Conservation (phyloP, 1,139 yeast genomes). For the Yamadazyma atlantica region DNA sequence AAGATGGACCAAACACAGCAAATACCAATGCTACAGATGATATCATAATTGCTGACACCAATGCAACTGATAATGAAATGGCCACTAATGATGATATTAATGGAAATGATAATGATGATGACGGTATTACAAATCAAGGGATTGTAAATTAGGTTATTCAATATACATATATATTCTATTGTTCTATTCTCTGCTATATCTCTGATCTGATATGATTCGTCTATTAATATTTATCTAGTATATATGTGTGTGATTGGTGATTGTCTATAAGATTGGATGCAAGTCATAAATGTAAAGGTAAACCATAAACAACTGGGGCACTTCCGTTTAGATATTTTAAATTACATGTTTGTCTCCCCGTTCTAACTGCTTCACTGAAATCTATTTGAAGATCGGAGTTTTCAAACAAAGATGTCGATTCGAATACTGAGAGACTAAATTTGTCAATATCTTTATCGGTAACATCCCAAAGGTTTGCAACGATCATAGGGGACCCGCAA, state of each 20-base stretch:
- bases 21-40: neutral
- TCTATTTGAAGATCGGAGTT: constrained; percentile 4
- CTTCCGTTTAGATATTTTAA: constrained; percentile 40
- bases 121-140: constrained; percentile 1
- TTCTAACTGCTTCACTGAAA: constrained; percentile 21
- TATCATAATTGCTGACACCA: neutral
- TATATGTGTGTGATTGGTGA: too few relatives aligned
- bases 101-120: constrained; percentile 2
- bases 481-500: constrained; percentile 79
- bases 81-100: neutral
- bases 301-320: constrained; percentile 34
- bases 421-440: constrained; percentile 61
- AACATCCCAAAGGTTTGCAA: constrained; percentile 94
- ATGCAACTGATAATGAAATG: neutral
- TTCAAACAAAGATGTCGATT: constrained; percentile 58
- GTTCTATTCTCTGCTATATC: too few relatives aligned
- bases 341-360: constrained; percentile 63
- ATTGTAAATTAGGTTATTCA: neutral
- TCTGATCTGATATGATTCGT: too few relatives aligned
- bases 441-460: constrained; percentile 93
- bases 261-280: constrained; percentile 1
- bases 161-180: neutral
- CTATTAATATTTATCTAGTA: too few relatives aligned
- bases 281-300: constrained; percentile 19
- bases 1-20: neutral